phyloP scores from a whole-genome alignment of 106 monocot species.

The Acanthochlamys bracteata region DNA sequence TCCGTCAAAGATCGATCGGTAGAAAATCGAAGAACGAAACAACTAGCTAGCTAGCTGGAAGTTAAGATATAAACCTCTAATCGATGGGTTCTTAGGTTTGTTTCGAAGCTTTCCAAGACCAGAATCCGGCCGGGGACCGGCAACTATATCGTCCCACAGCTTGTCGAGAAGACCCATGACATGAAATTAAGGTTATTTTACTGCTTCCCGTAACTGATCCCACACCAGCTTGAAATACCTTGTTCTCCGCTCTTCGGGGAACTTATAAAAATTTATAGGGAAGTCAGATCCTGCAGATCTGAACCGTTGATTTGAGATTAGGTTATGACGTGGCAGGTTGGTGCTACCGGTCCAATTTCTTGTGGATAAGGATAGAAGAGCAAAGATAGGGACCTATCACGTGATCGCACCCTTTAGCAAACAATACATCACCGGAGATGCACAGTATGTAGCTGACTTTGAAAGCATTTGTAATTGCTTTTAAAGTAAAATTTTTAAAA shows the following conservation, averaged over 20 bases:
- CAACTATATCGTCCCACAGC: slow-evolving; percentile 77
- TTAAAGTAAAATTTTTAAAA: too few species aligned
- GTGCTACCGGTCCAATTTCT: neutral
- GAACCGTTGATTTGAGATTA: neutral
- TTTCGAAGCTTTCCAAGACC: slow-evolving; percentile 27
- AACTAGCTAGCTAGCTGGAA: too few species aligned
- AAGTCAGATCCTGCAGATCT: neutral
- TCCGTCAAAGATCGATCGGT: too few species aligned
- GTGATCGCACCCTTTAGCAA: neutral
- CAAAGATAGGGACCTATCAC: neutral
- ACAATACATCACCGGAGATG: too few species aligned
- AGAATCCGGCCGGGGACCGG: slow-evolving; percentile 56
- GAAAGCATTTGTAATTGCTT: too few species aligned
- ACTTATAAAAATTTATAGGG: neutral
- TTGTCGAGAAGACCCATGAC: slow-evolving; percentile 68
- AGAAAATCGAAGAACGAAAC: too few species aligned
- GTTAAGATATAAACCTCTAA: too few species aligned
- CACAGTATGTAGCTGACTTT: too few species aligned
- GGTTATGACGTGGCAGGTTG: slow-evolving; percentile 1
- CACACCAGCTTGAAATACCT: neutral
- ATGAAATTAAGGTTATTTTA: neutral
- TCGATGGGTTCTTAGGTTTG: neutral
- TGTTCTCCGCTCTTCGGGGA: neutral
- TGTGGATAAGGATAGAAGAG: neutral
- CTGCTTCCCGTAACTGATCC: neutral